phyloP scores from a whole-genome alignment of 2,329 filamentous ascomycete species.

The Xylariomycetidae sp. region DNA sequence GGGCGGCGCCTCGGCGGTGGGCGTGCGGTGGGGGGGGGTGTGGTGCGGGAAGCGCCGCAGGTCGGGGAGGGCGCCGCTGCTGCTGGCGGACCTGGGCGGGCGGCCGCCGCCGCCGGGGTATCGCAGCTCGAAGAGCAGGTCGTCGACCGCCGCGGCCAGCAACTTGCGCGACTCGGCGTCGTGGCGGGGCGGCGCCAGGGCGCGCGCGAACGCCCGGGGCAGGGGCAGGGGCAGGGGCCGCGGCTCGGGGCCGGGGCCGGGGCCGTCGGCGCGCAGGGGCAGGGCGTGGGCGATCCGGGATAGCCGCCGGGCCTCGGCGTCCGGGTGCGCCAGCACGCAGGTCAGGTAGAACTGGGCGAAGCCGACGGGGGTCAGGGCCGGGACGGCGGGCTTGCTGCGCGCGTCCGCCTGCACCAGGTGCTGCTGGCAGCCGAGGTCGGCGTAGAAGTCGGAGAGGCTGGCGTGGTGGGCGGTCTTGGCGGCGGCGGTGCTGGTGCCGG shows the following conservation, averaged over 20 bases:
- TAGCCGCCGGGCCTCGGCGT: conserved; percentile 66
- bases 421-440: conserved; percentile 51
- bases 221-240: conserved; percentile 57
- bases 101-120: neutral
- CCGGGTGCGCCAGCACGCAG: conserved; percentile 69
- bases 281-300: conserved; percentile 62
- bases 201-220: conserved; percentile 70
- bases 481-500: too few relatives aligned
- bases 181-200: conserved; percentile 58
- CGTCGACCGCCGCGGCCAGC: conserved; percentile 53
- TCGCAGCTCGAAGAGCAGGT: conserved; percentile 23
- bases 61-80: too few relatives aligned
- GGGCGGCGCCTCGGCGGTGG: neutral
- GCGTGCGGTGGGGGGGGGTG: too few relatives aligned
- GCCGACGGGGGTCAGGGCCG: conserved; percentile 60
- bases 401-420: conserved; percentile 51
- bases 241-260: neutral
- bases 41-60: too few relatives aligned
- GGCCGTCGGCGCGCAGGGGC: conserved; percentile 50
- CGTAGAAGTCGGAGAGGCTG: conserved; percentile 53
- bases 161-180: conserved; percentile 53
- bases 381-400: conserved; percentile 44
- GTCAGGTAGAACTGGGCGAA: conserved; percentile 67
- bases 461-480: conserved; percentile 29
- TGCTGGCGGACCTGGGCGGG: neutral